Base-by-base conservation (phyloP, 2,329 filamentous ascomycete species). In the Sporothrix pseudoabietina region DNA sequence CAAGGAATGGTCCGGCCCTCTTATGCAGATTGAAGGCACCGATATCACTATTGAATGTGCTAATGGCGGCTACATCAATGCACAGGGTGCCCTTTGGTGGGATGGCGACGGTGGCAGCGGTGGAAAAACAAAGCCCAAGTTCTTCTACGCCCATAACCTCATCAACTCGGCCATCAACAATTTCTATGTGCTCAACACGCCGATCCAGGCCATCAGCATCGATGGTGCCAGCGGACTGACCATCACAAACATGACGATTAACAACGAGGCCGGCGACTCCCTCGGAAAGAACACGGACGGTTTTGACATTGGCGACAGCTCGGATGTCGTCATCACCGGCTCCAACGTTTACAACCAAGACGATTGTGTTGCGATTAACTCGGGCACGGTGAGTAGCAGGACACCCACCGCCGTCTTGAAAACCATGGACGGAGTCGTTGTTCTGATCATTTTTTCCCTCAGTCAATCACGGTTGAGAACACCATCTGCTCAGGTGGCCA, bases 211-310 rank as follows among this genome's bases (percentile, higher is more conserved):
- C 10, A 82, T 85, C 75, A 82, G 79, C 78, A 83, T 85, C 76
- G 82, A 80, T 76, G 71, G 76, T 35, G 79, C 75, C 63, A 81
- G 77, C 30, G 78, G 80, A 72, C 77, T 85, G 4, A 79, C 78
- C 5, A 75, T 84, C 9, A 79, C 78, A 26, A 77, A 76, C 57
- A 77, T 85, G 71, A 80, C 77, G 59, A 78, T 85, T 41, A 80
- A 85, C 74, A 84, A 82, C 78, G 79, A 79, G 3, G 78, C 77
- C 7, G 82, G 82, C 8, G 81, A 83, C 74, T 73, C 86, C 0
- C 87, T 89, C 76, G 88, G 84, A 1, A 80, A 86, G 77, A 90
- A 90, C 82, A 89, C 87, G 0, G 88, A 89, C 77, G 88, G 83
- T 0, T 90, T 89, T 76, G 87, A 89, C 73, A 83, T 90, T 68